Evolutionary conservation across 371 early-diverging fungal genomes (phyloP), one percentile per base, ranked within the genome.

Genomic region (Circinella minor): DNA sequence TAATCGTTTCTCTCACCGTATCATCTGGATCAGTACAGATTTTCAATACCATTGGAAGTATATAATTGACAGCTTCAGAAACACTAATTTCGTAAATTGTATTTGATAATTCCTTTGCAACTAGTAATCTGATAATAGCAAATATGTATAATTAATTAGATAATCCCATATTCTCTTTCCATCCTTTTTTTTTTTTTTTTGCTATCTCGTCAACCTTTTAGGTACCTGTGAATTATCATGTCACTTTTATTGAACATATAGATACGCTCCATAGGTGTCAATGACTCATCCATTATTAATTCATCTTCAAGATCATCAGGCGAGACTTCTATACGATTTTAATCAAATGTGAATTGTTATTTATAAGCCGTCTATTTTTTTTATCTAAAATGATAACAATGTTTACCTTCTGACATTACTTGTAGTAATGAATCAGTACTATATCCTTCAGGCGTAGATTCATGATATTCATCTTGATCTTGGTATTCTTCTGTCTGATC

Each of bases 1-100:
- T 83, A 77, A 87, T 80, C 38, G 84, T 80, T 66, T 87, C 88
- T 65, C 80, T 68, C 15, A 85, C 88, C 17, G 77, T 75, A 60
- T 85, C 87, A 65, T 87, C 86, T 54, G 73, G 54, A 71, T 87
- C 88, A 54, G 62, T 73, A 15, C 77, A 79, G 20, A 87, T 70
- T 54, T 76, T 77, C 34, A 80, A 72, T 64, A 85, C 74, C 67
- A 85, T 72, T 13, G 88, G 84, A 67, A 87, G 47, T 11, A 85
- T 78, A 63, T 79, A 74, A 64, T 82, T 73, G 20, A 87, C 75
- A 5, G 88, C 86, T 61, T 84, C 86, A 38, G 72, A 54, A 17
- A 80, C 72, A 15, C 72, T 73, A 17, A 85, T 76, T 37, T 84
- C 83, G 61, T 78, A 74, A 36, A 87, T 68, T 34, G 80, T 68